Percentiles rank a stretch among this genome's conserved stretches.
These are phyloP conservation scores for Hirsutella thompsonii DNA, from an alignment of 2,329 filamentous ascomycete species.

Conservation along the genomic window DNA sequence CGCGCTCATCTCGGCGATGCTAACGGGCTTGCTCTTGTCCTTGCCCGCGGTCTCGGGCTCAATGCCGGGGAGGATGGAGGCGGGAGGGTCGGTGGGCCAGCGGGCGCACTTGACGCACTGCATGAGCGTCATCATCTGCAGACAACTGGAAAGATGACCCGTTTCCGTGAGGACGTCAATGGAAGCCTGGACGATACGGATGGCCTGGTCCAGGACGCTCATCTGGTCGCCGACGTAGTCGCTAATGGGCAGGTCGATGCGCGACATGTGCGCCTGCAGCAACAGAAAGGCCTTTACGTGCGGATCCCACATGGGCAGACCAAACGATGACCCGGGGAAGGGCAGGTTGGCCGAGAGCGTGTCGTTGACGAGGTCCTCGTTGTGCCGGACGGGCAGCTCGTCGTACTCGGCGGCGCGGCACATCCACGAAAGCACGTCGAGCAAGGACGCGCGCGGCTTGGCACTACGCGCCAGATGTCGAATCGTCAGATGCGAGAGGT, in stretches of 20 bases:
- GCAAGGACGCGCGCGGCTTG: constrained; percentile 62
- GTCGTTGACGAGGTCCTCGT: constrained; percentile 93
- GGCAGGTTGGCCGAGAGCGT: constrained; percentile 77
- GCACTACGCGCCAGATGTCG: constrained; percentile 69
- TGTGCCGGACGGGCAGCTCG: constrained; percentile 92
- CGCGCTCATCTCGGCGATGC: constrained; percentile 29
- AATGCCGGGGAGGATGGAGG: constrained; percentile 70
- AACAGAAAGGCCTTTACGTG: constrained; percentile 94
- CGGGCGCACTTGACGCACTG: constrained; percentile 87
- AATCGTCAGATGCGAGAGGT: constrained; percentile 89
- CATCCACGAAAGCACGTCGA: constrained; percentile 84
- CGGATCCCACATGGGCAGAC: constrained; percentile 92
- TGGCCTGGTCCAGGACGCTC: constrained; percentile 83
- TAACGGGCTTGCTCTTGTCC: constrained; percentile 23
- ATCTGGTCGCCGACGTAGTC: constrained; percentile 95
- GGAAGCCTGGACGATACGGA: constrained; percentile 90
- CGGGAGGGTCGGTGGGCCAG: constrained; percentile 73
- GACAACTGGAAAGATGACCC: constrained; percentile 64
- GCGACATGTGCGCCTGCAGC: constrained; percentile 88
- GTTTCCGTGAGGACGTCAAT: constrained; percentile 90
- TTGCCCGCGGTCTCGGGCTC: constrained; percentile 28
- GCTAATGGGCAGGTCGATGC: constrained; percentile 82
- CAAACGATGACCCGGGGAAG: constrained; percentile 43
- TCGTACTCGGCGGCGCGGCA: constrained; percentile 90
- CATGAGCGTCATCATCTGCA: constrained; percentile 72